phyloP scores from a whole-genome alignment of 768 basidiomycete genomes.

The Cystobasidium tubakii region DNA sequence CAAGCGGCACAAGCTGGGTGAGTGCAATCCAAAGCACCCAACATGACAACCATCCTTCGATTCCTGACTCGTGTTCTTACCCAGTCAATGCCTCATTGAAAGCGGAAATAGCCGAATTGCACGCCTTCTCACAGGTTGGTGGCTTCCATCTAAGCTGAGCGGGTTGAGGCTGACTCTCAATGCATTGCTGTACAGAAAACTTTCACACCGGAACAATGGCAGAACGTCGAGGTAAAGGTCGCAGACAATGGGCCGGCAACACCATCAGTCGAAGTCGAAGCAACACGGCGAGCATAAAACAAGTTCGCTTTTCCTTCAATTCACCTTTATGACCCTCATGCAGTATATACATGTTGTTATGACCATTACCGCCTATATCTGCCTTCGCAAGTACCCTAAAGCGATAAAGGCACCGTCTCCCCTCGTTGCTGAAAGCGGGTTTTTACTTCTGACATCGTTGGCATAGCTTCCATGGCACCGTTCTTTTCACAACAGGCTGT shows the following conservation, averaged over 20 bases:
- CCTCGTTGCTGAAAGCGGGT: conserved; percentile 33
- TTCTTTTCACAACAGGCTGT: conserved; percentile 45
- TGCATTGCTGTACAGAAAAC: conserved; percentile 40
- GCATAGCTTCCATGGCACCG: conserved; percentile 48
- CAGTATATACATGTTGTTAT: conserved; percentile 1
- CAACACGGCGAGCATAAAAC: conserved; percentile 9
- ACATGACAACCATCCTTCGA: neutral
- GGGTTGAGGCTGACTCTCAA: no score
- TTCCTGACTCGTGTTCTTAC: neutral
- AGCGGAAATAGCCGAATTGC: conserved; percentile 45
- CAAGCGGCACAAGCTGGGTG: conserved; percentile 44
- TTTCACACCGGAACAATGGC: conserved; percentile 44
- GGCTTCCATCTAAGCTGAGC: neutral
- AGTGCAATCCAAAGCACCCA: neutral
- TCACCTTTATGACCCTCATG: neutral
- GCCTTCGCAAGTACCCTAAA: neutral
- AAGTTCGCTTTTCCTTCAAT: neutral
- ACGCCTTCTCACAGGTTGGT: conserved; percentile 45
- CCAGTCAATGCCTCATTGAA: conserved; percentile 45
- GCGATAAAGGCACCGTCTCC: neutral
- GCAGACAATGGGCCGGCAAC: conserved; percentile 18
- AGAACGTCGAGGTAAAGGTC: conserved; percentile 38
- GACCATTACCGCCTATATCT: neutral
- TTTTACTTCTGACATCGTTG: conserved; percentile 40
- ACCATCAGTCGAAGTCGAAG: neutral